Evolutionary conservation across 163 green algal species (phyloP).

Genomic region (Smithsoniella earleae): DNA sequence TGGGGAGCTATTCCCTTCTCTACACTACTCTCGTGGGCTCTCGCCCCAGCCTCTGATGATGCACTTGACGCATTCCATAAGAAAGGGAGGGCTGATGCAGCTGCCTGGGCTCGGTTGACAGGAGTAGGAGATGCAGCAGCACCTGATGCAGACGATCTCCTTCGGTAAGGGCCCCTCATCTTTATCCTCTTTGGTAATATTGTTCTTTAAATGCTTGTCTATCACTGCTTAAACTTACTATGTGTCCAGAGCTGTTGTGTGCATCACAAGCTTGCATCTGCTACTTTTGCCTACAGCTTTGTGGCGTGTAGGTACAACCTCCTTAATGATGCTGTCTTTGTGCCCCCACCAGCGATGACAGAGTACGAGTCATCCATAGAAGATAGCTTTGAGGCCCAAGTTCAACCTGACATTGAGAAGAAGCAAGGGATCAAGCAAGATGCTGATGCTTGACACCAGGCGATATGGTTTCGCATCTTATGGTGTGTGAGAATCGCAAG

Average conservation of each 20-base stretch:
- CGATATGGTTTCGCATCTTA: too few relatives aligned
- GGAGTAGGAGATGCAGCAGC: slow-evolving; percentile 12
- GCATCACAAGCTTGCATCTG: neutral
- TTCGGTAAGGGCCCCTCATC: neutral
- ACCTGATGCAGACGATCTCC: neutral
- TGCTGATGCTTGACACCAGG: too few relatives aligned
- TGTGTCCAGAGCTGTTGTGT: neutral
- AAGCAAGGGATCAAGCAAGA: too few relatives aligned
- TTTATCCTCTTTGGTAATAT: neutral
- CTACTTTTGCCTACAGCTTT: neutral
- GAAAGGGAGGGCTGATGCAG: slow-evolving; percentile 11
- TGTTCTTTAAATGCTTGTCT: neutral
- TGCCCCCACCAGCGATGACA: slow-evolving; percentile 7
- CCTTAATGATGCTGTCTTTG: slow-evolving; percentile 7
- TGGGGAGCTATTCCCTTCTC: neutral
- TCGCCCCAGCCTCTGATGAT: neutral
- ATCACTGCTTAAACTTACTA: neutral
- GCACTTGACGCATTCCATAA: neutral
- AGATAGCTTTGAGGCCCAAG: too few relatives aligned
- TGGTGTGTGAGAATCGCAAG: too few relatives aligned
- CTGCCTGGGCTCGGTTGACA: slow-evolving; percentile 5
- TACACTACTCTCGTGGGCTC: slow-evolving; percentile 25
- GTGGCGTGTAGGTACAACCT: slow-evolving; percentile 9
- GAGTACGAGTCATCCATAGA: too few relatives aligned
- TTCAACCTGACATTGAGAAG: neutral